Evolutionary conservation across 768 basidiomycete species (phyloP), one percentile per base, ranked within the genome.

Genomic region (Auriculariales sp.): DNA sequence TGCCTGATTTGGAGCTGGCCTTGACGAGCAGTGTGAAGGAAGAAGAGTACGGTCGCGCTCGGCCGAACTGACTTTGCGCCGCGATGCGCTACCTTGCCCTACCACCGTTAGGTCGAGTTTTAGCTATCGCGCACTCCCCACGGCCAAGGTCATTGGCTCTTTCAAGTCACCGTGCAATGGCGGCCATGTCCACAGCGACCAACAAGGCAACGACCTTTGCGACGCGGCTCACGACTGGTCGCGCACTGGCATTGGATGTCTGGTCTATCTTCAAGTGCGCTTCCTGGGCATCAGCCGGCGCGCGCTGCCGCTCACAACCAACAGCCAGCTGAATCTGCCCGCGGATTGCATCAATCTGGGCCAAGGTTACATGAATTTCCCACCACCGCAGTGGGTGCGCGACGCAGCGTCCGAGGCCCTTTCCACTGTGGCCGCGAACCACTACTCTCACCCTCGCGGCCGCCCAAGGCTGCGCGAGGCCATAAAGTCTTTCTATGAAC

Each of bases 281-380:
- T 6, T 46, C 22, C 35, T 5, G 19, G 19, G 22, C 39, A 22
- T 25, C 22, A 19, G 19, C 19, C 12, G 7, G 12, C 6, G 17
- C 39, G 36, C 22, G 36, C 36, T 44, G 19, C 22, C 39, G 39
- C 39, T 33, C 24, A 30, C 44, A 58, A 52, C 29, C 48, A 28
- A 31, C 49, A 36, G 29, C 17, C 61, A 95, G 91, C 81, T 73
- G 34, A 94, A 95, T 59, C 73, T 98, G 54, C 94, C 94, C 0
- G 54, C 77, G 9, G 89, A 97, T 61, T 90, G 89, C 55, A 85
- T 99, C 61, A 99, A 99, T 66, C 81, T 99, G 36, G 94, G 94
- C 3, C 94, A 79, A 63, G 84, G 84, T 3, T 93, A 90, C 66
- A 93, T 93, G 90, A 91, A 91, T 70, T 93, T 92, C 61, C 63